Evolutionary conservation across 192 early-diverging fungal species (phyloP), one percentile per base, ranked within the genome.

Genomic region (Entrophospora sp.): DNA sequence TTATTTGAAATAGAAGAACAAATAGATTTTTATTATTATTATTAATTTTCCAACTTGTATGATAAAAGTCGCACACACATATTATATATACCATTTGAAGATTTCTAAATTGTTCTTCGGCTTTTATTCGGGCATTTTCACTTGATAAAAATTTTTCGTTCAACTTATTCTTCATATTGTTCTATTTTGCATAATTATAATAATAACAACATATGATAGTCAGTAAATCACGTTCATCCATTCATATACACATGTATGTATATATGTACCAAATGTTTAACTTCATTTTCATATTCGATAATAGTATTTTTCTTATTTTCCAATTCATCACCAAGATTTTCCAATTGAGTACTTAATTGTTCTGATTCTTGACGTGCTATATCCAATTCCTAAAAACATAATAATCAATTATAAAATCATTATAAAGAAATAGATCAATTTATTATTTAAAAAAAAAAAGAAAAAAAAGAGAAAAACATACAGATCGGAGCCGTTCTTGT

Each of bases 351-450:
- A 9, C 46, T 68, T 61, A 75, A 68, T 12, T 67, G 62, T 51
- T 77, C 76, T 56, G 68, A 67, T 32, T 70, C 73, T 27, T 70
- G 53, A 1, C 76, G 57, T 4, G 64, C 58, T 14, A 66, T 59
- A 38, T 75, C 68, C 27, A 74, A 64, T 36, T 77, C 76, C 67
- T 76, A 63, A 16, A 68, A n/a, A n/a, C n/a, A n/a, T n/a, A n/a
- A n/a, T n/a, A n/a, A n/a, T n/a, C n/a, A n/a, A n/a, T n/a, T n/a
- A n/a, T n/a, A n/a, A n/a, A n/a, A n/a, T n/a, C n/a, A n/a, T n/a
- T n/a, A n/a, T 38, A 24, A 44, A 18, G 0, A 45, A 14, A 31
- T 53, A 43, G 1, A 27, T n/a, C 5, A 58, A 13, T 20, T 32
- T 34, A 62, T 16, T 12, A 10, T 18, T 60, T 9, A 14, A 40